Evolutionary conservation across 768 basidiomycete species (phyloP).

Genomic region (Pleurotus ostreatus): DNA sequence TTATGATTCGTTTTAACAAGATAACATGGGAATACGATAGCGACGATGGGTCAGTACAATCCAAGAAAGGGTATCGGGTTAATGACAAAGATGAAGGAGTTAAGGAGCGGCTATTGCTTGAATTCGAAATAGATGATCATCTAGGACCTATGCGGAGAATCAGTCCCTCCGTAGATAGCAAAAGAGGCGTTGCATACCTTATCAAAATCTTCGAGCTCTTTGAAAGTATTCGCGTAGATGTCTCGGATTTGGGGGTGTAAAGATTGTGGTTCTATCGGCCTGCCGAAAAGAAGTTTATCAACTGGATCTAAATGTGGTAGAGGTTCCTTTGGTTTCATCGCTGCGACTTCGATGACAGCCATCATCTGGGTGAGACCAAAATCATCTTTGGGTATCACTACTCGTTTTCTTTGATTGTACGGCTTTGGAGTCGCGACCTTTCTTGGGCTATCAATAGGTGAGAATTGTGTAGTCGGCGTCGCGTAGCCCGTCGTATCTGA

Average conservation of each 20-base stretch:
- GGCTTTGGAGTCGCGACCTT: slow-evolving; percentile 27
- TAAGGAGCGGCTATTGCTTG: slow-evolving; percentile 3
- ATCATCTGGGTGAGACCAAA: slow-evolving; percentile 87
- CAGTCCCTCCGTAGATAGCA: background rate
- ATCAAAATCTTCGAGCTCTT: slow-evolving; percentile 76
- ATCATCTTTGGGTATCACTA: slow-evolving; percentile 67
- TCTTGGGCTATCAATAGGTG: slow-evolving; percentile 14
- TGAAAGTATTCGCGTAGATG: slow-evolving; percentile 67
- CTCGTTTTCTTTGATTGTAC: slow-evolving; percentile 33
- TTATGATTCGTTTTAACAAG: no score
- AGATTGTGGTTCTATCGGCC: slow-evolving; percentile 51
- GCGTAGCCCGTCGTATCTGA: slow-evolving; percentile 57
- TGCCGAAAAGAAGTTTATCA: slow-evolving; percentile 72
- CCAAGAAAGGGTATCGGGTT: no score
- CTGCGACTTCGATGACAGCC: slow-evolving; percentile 75
- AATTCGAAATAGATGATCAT: slow-evolving; percentile 4
- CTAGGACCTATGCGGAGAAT: background rate
- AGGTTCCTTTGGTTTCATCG: slow-evolving; percentile 31
- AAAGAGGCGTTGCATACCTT: slow-evolving; percentile 40
- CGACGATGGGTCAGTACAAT: no score
- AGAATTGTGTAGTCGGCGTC: slow-evolving; percentile 30
- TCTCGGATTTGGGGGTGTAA: slow-evolving; percentile 72
- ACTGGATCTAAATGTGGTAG: slow-evolving; percentile 49
- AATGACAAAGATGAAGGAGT: background rate
- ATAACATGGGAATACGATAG: no score